A percentile compares a stretch with the other conserved stretches of the same genome.
Evolutionary conservation across 2,329 filamentous ascomycete species (phyloP).

Genomic region (Fusarium musae): DNA sequence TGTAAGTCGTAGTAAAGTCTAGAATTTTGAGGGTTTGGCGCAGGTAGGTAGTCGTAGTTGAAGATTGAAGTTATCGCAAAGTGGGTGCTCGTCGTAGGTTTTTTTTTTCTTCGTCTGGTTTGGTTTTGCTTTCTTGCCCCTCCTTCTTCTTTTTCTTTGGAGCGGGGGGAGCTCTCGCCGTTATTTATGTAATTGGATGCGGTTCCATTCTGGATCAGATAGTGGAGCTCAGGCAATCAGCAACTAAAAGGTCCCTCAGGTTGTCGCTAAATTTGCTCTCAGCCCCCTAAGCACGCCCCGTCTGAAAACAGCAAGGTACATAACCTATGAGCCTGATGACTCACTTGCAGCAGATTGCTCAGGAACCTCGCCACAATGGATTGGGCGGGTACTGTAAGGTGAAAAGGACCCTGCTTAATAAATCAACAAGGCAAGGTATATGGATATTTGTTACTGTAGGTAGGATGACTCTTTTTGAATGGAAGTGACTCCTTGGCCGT

Average conservation of each 20-base stretch:
- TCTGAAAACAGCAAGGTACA: not conserved
- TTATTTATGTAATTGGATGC: constrained; percentile 39
- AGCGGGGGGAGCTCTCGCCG: constrained; percentile 31
- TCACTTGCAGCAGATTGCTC: constrained; percentile 5
- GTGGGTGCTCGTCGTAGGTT: constrained; percentile 29
- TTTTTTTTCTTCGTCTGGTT: constrained; percentile 28
- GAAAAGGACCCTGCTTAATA: not conserved
- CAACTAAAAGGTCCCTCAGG: not conserved
- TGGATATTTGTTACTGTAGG: not conserved
- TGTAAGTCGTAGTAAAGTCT: constrained; percentile 25
- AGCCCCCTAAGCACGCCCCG: not conserved
- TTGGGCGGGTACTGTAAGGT: not conserved
- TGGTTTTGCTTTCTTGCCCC: not conserved
- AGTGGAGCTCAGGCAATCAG: constrained; percentile 8
- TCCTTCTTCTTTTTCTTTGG: not conserved
- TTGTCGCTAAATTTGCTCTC: not conserved
- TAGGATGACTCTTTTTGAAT: constrained; percentile 9
- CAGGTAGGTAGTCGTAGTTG: not conserved
- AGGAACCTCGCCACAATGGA: constrained; percentile 12
- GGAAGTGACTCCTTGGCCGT: constrained; percentile 16
- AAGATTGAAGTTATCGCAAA: constrained; percentile 27
- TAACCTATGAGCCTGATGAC: constrained; percentile 13
- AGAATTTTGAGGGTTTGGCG: constrained; percentile 27
- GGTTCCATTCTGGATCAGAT: not conserved
- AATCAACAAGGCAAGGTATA: not conserved